phyloP scores from a whole-genome alignment of 2,329 filamentous ascomycete genomes.

The Ophiostoma quercus region DNA sequence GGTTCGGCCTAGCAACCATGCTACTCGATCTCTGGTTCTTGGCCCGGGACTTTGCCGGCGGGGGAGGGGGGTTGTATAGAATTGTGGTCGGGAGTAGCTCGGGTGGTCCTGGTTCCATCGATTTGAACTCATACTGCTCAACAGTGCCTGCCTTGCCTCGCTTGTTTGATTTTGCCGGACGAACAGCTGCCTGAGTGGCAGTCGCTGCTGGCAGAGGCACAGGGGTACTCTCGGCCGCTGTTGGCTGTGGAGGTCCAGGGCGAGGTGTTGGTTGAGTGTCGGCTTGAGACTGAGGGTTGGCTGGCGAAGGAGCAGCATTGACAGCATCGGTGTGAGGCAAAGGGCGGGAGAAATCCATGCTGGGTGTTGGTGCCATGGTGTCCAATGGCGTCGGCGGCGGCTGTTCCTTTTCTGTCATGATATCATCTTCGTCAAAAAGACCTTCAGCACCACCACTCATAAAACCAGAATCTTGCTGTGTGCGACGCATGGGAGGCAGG shows the following conservation, averaged over 20 bases:
- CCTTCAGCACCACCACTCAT: conserved; percentile 74
- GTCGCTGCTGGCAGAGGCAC: background rate
- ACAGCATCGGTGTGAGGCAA: background rate
- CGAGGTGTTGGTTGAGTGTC: background rate
- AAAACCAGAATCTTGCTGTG: conserved; percentile 71
- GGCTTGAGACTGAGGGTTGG: background rate
- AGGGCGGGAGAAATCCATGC: conserved; percentile 18
- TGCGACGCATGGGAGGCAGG: conserved; percentile 58
- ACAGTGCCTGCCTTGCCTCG: conserved; percentile 26
- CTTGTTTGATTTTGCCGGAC: conserved; percentile 31
- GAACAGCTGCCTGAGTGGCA: background rate
- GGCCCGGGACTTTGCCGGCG: conserved; percentile 19
- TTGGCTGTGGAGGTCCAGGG: background rate
- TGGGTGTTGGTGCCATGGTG: conserved; percentile 18
- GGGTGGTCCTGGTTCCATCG: conserved; percentile 41
- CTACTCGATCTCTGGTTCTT: conserved; percentile 20
- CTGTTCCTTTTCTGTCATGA: conserved; percentile 27
- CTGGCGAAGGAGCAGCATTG: background rate
- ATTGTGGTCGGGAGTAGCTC: conserved; percentile 42
- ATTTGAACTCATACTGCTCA: conserved; percentile 34
- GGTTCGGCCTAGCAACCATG: conserved; percentile 4
- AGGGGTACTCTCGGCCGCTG: background rate
- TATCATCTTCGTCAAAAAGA: conserved; percentile 58
- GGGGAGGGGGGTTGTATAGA: conserved; percentile 38
- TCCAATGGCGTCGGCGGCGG: conserved; percentile 20